Evolutionary conservation across 2,329 filamentous ascomycete genomes (phyloP), one percentile per base, ranked within the genome.

Genomic region (Claviceps sp.): DNA sequence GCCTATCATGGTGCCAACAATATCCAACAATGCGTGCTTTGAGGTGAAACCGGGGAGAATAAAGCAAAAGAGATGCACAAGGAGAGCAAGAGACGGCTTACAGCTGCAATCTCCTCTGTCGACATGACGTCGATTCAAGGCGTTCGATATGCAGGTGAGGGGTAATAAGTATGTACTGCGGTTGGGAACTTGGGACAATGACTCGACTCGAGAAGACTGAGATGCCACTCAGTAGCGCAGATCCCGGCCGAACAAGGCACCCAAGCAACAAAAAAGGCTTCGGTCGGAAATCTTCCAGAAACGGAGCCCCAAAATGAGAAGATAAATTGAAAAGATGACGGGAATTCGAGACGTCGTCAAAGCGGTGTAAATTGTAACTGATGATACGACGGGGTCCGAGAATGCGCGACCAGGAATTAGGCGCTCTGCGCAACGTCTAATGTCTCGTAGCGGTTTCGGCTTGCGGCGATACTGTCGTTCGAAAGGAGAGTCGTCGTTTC

Each of bases 91-190:
- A 16, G 6, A 13, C 13, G 24, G 61, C 64, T 51, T 55, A 68
- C 66, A 56, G 64, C 50, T 55, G 68, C 66, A 56, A 64, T 64
- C 24, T 66, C 64, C 48, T 68, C 63, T 43, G 61, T 58, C 55
- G 64, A 60, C 64, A 66, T 66, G 55, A 53, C 55, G 49, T 39
- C 13, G 39, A 10, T 48, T 40, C 39, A 49, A 30, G 19, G 16
- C 16, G 40, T 34, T 44, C 41, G 24, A 24, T 50, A 51, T 38
- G 38, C 34, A 37, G 49, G 19, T 37, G 37, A 44, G 41, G 52
- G 52, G 42, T 44, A 47, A 40, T 13, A 30, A 14, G 19, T 16
- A 43, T 17, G 17, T 17, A 34, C 13, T 10, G 5, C 14, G 44
- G 24, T 5, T 19, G n/a, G 19, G 2, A 19, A 19, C 19, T 19